Percentiles rank a stretch among this genome's conserved stretches.
phyloP scores from a whole-genome alignment of 2,329 filamentous ascomycete genomes.

The Sarocladium strictum region DNA sequence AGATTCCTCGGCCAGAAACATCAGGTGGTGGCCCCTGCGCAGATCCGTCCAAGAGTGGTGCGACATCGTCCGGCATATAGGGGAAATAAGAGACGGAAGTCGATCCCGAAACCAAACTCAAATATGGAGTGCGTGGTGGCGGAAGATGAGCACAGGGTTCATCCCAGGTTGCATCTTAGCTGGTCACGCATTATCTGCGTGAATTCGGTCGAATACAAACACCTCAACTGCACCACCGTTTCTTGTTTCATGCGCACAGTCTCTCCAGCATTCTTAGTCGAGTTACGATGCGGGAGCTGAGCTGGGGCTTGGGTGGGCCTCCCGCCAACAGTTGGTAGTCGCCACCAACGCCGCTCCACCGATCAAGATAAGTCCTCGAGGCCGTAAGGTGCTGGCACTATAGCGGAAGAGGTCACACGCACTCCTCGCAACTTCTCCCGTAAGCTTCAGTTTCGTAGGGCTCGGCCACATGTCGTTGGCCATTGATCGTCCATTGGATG shows the following conservation, averaged over 20 bases:
- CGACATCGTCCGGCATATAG: slow-evolving; percentile 5
- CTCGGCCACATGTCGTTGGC: neutral
- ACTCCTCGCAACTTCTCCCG: neutral
- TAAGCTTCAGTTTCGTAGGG: neutral
- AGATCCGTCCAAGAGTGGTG: slow-evolving; percentile 4
- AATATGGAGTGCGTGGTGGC: neutral
- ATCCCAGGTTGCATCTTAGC: neutral
- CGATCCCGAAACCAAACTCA: neutral
- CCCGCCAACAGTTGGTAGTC: neutral
- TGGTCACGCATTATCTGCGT: neutral
- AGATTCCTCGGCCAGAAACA: neutral
- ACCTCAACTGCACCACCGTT: neutral
- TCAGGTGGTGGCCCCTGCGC: slow-evolving; percentile 2
- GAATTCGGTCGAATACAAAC: neutral
- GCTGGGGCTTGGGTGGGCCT: neutral
- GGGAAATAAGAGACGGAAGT: neutral
- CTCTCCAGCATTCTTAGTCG: neutral
- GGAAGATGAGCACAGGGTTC: neutral
- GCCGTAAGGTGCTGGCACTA: neutral
- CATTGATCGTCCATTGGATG: neutral
- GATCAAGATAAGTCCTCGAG: neutral
- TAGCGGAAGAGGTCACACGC: neutral
- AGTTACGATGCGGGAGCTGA: neutral
- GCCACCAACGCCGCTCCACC: neutral
- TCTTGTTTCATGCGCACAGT: slow-evolving; percentile 1